A percentile compares a stretch with the other conserved stretches of the same genome.
Conservation (phyloP, 306 rosid genomes). For the Sicyos edulis region DNA sequence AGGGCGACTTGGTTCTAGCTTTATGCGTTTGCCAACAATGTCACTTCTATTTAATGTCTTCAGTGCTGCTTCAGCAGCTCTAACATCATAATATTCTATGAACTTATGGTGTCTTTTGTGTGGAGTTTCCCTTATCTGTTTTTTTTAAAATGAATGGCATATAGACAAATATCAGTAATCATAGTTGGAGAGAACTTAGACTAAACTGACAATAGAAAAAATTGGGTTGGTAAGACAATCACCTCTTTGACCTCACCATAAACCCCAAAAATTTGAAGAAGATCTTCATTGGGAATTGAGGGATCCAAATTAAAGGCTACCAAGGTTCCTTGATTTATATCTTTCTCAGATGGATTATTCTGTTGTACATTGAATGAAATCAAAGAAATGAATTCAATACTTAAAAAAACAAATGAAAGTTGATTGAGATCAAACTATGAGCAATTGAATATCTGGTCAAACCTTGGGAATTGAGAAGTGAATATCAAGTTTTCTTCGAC, state of each 20-base stretch:
- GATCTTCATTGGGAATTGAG: slow-evolving; percentile 85
- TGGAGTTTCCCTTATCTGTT: slow-evolving; percentile 95
- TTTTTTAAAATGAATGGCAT: slow-evolving; percentile 14
- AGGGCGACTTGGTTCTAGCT: slow-evolving; percentile 97
- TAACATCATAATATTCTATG: slow-evolving; percentile 83
- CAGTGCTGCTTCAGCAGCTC: slow-evolving; percentile 88
- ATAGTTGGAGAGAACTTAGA: background rate
- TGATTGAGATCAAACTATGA: slow-evolving; percentile 5
- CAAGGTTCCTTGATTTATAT: slow-evolving; percentile 92
- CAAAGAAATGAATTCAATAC: background rate
- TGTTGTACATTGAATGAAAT: slow-evolving; percentile 32
- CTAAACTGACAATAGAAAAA: background rate
- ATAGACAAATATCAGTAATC: background rate
- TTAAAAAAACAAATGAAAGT: background rate
- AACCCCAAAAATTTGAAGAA: slow-evolving; percentile 79
- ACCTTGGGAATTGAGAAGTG: slow-evolving; percentile 98
- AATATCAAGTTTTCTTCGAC: slow-evolving; percentile 89
- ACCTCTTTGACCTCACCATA: slow-evolving; percentile 98
- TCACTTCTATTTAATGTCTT: slow-evolving; percentile 81
- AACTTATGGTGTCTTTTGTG: slow-evolving; percentile 93
- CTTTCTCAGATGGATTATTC: slow-evolving; percentile 93
- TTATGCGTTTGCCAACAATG: slow-evolving; percentile 91
- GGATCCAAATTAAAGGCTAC: slow-evolving; percentile 93
- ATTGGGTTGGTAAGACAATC: slow-evolving; percentile 1
- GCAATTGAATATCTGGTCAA: slow-evolving; percentile 14